phyloP scores from a whole-genome alignment of 352 stramenopile species.

The Globisporangium acanthophoron region DNA sequence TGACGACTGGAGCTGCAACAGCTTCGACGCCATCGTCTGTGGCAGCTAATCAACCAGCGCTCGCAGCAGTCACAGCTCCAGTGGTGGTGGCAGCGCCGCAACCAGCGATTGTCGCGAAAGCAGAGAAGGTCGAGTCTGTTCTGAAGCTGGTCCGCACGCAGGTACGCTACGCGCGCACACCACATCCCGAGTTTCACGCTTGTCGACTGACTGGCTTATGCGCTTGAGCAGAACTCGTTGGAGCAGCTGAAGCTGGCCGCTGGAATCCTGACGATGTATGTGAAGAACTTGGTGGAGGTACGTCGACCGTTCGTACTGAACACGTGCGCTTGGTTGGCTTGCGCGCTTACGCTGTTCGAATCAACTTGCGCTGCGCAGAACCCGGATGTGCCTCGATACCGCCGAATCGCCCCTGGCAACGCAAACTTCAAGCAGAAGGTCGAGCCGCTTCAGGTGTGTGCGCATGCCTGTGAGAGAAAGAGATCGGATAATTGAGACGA shows the following conservation, averaged over 20 bases:
- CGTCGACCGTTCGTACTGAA: background rate
- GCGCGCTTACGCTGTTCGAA: background rate
- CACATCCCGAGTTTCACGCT: background rate
- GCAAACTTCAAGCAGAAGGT: conserved; percentile 86
- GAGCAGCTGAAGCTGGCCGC: conserved; percentile 64
- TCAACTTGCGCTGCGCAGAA: conserved; percentile 33
- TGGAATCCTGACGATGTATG: conserved; percentile 81
- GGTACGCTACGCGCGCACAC: conserved; percentile 14
- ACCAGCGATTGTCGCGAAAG: conserved; percentile 18
- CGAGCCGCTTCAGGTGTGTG: conserved; percentile 63
- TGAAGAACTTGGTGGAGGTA: conserved; percentile 83
- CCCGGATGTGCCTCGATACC: conserved; percentile 75
- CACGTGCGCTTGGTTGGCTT: background rate
- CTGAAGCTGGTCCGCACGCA: conserved; percentile 48
- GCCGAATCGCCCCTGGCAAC: conserved; percentile 68
- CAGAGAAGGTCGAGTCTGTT: conserved; percentile 37
- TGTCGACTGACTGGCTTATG: background rate
- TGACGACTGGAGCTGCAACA: background rate
- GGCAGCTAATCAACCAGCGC: background rate
- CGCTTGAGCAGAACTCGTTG: conserved; percentile 44
- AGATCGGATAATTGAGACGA: too few species aligned
- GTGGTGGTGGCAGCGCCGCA: background rate
- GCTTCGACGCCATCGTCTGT: background rate
- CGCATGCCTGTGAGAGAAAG: background rate
- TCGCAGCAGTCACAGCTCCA: background rate